Percentiles rank a stretch among this genome's conserved stretches.
phyloP scores from a whole-genome alignment of 2,329 filamentous ascomycete genomes.

The Neofusicoccum umdonicola region DNA sequence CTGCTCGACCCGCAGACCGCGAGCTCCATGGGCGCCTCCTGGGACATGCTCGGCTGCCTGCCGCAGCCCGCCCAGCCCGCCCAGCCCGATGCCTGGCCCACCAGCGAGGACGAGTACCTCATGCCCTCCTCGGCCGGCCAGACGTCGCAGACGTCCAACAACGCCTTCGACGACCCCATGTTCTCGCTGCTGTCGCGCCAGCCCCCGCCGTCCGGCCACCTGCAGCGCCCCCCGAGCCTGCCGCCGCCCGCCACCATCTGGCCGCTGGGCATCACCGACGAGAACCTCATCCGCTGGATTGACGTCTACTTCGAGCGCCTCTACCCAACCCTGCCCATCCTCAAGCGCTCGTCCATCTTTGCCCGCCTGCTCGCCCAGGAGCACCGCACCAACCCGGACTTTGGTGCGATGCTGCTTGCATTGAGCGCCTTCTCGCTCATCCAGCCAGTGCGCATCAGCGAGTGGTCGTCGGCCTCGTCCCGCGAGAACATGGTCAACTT shows the following conservation, averaged over 20 bases:
- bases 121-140: background rate
- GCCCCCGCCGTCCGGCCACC: background rate
- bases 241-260: background rate
- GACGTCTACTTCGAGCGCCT: conserved; percentile 47
- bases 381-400: conserved; percentile 43
- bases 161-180: conserved; percentile 2
- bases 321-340: conserved; percentile 43
- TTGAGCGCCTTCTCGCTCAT: conserved; percentile 45
- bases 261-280: conserved; percentile 27
- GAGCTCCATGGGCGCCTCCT: background rate
- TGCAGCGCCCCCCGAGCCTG: background rate
- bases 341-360: conserved; percentile 42
- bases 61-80: background rate
- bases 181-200: background rate
- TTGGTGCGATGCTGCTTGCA: conserved; percentile 44
- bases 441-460: conserved; percentile 45
- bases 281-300: conserved; percentile 37
- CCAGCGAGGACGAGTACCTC: conserved; percentile 7
- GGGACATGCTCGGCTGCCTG: conserved; percentile 10
- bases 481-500: conserved; percentile 37
- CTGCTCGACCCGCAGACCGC: background rate
- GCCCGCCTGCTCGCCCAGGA: conserved; percentile 43
- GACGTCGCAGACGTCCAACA: background rate
- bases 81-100: background rate
- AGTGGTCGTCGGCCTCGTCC: conserved; percentile 30